Base-by-base conservation (phyloP, 768 basidiomycete genomes). In the Agaricus blazei region DNA sequence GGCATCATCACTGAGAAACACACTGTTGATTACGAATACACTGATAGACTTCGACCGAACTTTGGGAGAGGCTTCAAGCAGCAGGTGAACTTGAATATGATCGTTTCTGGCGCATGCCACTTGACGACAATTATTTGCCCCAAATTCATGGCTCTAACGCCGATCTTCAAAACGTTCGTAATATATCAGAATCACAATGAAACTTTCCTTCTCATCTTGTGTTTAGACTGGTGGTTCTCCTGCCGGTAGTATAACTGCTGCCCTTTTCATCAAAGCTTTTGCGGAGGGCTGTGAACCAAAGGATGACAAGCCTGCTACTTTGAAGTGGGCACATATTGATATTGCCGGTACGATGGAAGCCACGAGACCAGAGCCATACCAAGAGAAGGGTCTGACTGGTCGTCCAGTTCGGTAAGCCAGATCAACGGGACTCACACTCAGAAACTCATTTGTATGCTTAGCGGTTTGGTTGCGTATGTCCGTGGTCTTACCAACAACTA, bases 21-120 rank as follows among this genome's bases (percentile, higher is more conserved):
- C 6, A 11, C 11, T 12, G 9, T 14, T 28, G 26, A 48, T n/a
- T 15, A 29, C 9, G 8, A 14, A 34, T 36, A 24, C 45, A 8
- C 9, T 24, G 9, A 24, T 54, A 89, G 87, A 85, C 81, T 12
- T 88, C 88, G 2, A 86, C 90, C 59, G 69, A 75, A 24, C 83
- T 95, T 19, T 94, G 90, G 89, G 63, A 78, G 37, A 73, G 80
- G 52, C 78, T 95, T 9, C 73, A 82, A 58, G 73, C 65, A 2
- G 90, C 92, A 2, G 90, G 89, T 9, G 81, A 85, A 70, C 68
- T 70, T 12, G 88, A 91, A 63, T 80, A 87, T 63, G 90, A 93
- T 69, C 83, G 84, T 52, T 85, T 95, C 77, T 94, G 92, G 92
- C 82, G 92, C 27, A 83, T 94, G 85, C 92, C 92, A 9, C 80